A percentile compares a stretch with the other conserved stretches of the same genome.
These are phyloP conservation scores for Marchantia polymorpha DNA, from an alignment of 225 moss, liverwort and hornwort species.

Conservation along the genomic window DNA sequence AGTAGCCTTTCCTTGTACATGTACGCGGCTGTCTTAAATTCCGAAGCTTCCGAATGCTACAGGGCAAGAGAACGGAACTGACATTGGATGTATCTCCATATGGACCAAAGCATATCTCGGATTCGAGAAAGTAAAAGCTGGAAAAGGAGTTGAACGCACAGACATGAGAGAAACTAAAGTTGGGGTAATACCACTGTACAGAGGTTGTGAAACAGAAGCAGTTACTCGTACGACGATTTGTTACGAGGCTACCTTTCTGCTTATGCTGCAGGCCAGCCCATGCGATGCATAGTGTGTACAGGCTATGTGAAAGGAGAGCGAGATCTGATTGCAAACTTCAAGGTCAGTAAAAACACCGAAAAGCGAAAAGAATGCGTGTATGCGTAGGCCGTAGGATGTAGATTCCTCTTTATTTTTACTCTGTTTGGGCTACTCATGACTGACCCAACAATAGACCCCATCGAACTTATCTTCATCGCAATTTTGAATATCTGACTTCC, in stretches of 20 bases:
- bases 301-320: not conserved
- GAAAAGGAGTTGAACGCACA: not conserved
- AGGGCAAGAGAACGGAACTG: not conserved
- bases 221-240: not conserved
- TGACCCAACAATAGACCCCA: not conserved
- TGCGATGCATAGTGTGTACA: not conserved
- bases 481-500: constrained; percentile 2
- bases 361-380: not conserved
- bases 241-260: not conserved
- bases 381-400: not conserved
- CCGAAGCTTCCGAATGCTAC: not conserved
- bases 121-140: not conserved
- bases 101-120: not conserved
- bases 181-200: not conserved
- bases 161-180: not conserved
- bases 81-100: not conserved
- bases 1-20: not conserved
- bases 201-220: not conserved
- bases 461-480: not conserved
- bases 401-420: not conserved
- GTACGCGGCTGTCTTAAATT: not conserved
- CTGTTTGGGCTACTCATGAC: not conserved
- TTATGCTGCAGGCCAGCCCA: not conserved
- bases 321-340: not conserved
- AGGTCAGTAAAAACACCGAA: not conserved